A percentile compares a stretch with the other conserved stretches of the same genome.
Conservation (phyloP, 129 eudicot species). For the Solidago caesia region DNA sequence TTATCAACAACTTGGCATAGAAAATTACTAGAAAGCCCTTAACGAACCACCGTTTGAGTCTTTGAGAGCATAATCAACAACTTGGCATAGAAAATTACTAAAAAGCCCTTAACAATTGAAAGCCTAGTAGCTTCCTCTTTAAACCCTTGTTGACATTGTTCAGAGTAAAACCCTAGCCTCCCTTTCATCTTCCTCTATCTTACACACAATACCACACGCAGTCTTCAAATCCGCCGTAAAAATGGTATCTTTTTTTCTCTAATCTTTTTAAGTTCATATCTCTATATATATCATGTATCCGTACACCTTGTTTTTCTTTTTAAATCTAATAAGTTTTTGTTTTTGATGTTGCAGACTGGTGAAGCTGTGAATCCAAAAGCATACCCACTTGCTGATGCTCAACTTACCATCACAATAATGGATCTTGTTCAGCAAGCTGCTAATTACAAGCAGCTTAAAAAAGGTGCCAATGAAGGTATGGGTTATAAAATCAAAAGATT, state of each 20-base stretch:
- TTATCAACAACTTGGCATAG: not conserved
- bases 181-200: constrained; percentile 14
- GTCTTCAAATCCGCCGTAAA: constrained; percentile 26
- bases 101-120: constrained; percentile 22
- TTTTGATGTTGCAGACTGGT: constrained; percentile 55
- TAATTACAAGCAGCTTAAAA: constrained; percentile 72
- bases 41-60: constrained; percentile 13
- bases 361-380: constrained; percentile 81
- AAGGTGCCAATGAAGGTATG: constrained; percentile 81
- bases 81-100: constrained; percentile 12
- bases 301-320: not conserved
- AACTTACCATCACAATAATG: constrained; percentile 56
- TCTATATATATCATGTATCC: not conserved
- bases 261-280: not conserved
- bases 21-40: not conserved
- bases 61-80: not conserved
- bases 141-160: constrained; percentile 22
- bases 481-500: not conserved
- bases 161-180: constrained; percentile 42
- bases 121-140: constrained; percentile 28
- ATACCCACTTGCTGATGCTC: constrained; percentile 72
- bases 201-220: constrained; percentile 4
- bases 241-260: constrained; percentile 29
- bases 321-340: not conserved
- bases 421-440: constrained; percentile 81